These are phyloP conservation scores for Neopestalotiopsis clavispora DNA, from an alignment of 2,329 filamentous ascomycete genomes.

Conservation along the genomic window DNA sequence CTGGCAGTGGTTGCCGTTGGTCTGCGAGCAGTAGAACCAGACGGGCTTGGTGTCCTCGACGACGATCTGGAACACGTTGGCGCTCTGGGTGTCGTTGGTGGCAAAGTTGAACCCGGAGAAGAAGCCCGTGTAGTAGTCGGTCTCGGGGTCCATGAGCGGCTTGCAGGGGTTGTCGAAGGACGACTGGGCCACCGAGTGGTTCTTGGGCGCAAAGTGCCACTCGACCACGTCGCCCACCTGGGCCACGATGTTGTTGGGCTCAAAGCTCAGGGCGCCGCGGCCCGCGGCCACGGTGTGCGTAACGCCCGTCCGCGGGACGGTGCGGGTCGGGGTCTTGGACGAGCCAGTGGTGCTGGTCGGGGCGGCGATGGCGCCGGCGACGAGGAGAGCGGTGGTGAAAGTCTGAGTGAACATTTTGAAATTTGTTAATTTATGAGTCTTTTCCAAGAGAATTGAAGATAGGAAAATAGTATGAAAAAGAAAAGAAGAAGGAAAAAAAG, in stretches of 20 bases:
- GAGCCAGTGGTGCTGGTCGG: conserved; percentile 32
- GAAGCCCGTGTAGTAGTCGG: conserved; percentile 6
- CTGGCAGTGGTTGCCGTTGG: conserved; percentile 23
- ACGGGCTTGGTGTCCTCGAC: conserved; percentile 18
- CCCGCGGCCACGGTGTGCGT: conserved; percentile 54
- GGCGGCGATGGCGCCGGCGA: conserved; percentile 30
- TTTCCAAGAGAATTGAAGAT: background rate
- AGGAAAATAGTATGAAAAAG: background rate
- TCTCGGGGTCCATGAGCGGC: background rate
- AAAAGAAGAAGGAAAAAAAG: background rate
- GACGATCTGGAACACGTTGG: conserved; percentile 17
- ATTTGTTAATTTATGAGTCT: background rate
- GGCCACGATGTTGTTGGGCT: conserved; percentile 55
- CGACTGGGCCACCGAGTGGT: conserved; percentile 53
- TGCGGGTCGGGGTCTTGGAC: conserved; percentile 33
- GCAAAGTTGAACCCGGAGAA: conserved; percentile 21
- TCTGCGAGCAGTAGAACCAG: conserved; percentile 24
- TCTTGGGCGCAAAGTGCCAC: conserved; percentile 58
- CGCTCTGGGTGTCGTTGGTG: background rate
- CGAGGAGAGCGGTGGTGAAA: conserved; percentile 32
- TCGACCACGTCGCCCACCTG: conserved; percentile 55
- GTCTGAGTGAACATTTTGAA: conserved; percentile 39
- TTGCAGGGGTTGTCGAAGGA: conserved; percentile 47
- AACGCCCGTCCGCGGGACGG: conserved; percentile 41
- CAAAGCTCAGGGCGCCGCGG: conserved; percentile 51